Evolutionary conservation across 352 stramenopile genomes (phyloP), one percentile per base, ranked within the genome.

Genomic region (Phytophthora aleatoria): DNA sequence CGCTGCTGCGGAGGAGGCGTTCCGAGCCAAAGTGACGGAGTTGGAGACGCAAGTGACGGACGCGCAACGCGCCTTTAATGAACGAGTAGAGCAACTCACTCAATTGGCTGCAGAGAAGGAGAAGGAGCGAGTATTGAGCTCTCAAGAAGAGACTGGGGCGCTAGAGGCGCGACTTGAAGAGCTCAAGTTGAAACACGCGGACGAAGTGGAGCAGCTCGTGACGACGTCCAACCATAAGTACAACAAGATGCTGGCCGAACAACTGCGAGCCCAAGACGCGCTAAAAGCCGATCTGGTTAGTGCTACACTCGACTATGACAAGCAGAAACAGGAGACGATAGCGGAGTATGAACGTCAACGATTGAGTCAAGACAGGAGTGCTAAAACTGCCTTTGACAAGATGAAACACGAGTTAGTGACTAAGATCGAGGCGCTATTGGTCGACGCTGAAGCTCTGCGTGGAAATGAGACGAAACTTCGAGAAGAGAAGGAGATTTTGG

Each of bases 171-270:
- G 72, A 16, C 10, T 84, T 3, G 64, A 71, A 2, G 64, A 73
- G 43, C 41, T 85, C 16, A 56, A 38, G 33, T 30, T 54, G 48
- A 71, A 87, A 50, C 77, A 92, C 65, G 54, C 51, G 1, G 68
- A 85, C 20, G 89, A 96, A 52, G 52, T 90, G 27, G 74, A 87
- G 24, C 64, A 91, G 47, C 66, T 91, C 33, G 80, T 92, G 41
- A 89, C 73, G 8, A 83, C 70, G 38, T 81, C 73, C 8, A 94
- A 94, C 48, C 67, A 79, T 30, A 87, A 90, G 52, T 92, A 85
- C 61, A 89, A 89, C 52, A 53, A 67, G 30, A 92, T 96, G 86
- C 71, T 94, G 57, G 75, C 72, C 2, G 69, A 90, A 5, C 85
- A 95, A 57, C 58, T 96, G 11, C 78, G 72, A n/a, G 56, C 64